These are phyloP conservation scores for Claviceps monticola DNA, from an alignment of 2,329 filamentous ascomycete genomes.

Conservation along the genomic window DNA sequence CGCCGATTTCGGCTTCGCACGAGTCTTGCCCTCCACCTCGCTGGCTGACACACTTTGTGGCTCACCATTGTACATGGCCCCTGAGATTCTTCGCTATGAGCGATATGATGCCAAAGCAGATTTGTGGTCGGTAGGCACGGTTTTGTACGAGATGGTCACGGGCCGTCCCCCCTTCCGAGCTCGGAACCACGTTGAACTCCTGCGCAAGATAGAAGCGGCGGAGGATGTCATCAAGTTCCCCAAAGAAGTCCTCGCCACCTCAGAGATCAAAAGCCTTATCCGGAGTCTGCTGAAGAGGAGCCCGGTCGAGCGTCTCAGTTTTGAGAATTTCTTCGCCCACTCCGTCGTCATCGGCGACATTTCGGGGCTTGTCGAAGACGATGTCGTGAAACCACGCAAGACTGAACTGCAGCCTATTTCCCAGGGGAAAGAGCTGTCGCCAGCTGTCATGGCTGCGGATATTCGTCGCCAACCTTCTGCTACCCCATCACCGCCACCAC, in stretches of 20 bases:
- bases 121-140: slow-evolving; percentile 93
- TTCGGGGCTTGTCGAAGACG: slow-evolving; percentile 68
- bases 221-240: slow-evolving; percentile 79
- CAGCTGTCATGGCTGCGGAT: slow-evolving; percentile 13
- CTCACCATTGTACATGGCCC: slow-evolving; percentile 96
- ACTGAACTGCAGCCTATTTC: slow-evolving; percentile 22
- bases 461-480: slow-evolving; percentile 27
- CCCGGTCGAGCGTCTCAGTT: slow-evolving; percentile 72
- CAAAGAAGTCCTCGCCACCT: slow-evolving; percentile 54
- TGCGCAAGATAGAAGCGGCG: slow-evolving; percentile 80
- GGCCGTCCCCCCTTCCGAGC: slow-evolving; percentile 85
- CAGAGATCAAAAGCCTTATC: slow-evolving; percentile 70
- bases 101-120: slow-evolving; percentile 96
- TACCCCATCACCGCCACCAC: not conserved
- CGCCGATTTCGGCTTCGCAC: slow-evolving; percentile 96
- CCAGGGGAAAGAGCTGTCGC: slow-evolving; percentile 16
- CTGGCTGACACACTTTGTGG: slow-evolving; percentile 93
- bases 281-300: slow-evolving; percentile 70
- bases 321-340: slow-evolving; percentile 73
- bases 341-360: slow-evolving; percentile 61
- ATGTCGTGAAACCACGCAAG: slow-evolving; percentile 34
- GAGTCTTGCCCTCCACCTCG: slow-evolving; percentile 78
- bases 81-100: slow-evolving; percentile 92
- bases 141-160: slow-evolving; percentile 88
- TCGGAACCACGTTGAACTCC: slow-evolving; percentile 83